Evolutionary conservation across 768 basidiomycete species (phyloP).

Genomic region (Rhizopogon sp.): DNA sequence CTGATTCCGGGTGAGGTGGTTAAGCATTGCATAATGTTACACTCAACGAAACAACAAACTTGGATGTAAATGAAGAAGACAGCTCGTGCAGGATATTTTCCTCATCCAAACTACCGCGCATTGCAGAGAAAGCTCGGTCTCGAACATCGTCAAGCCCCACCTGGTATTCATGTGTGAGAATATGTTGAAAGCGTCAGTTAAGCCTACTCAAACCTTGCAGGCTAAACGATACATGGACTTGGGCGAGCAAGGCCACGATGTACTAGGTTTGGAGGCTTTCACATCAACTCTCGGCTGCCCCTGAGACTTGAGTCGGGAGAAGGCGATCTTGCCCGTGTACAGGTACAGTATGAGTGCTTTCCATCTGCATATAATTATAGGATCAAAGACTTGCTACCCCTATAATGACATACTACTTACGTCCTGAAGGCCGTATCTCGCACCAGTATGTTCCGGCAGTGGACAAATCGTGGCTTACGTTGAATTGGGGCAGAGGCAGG

Average conservation of each 20-base stretch:
- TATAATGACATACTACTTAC: slow-evolving; percentile 8
- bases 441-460: slow-evolving; percentile 18
- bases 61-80: slow-evolving; percentile 12
- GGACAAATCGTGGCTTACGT: slow-evolving; percentile 1
- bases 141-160: slow-evolving; percentile 15
- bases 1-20: not conserved
- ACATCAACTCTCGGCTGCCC: not conserved
- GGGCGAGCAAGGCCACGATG: slow-evolving; percentile 27
- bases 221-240: slow-evolving; percentile 43
- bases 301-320: slow-evolving; percentile 26
- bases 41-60: slow-evolving; percentile 3
- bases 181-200: not conserved
- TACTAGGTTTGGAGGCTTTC: not conserved
- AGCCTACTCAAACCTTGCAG: slow-evolving; percentile 23
- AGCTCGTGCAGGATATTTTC: slow-evolving; percentile 20
- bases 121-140: slow-evolving; percentile 12
- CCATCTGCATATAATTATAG: slow-evolving; percentile 21
- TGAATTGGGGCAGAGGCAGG: not conserved
- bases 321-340: slow-evolving; percentile 30
- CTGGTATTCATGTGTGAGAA: slow-evolving; percentile 1
- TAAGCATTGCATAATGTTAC: no score
- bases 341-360: slow-evolving; percentile 35
- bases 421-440: slow-evolving; percentile 25
- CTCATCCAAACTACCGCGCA: slow-evolving; percentile 13
- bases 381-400: not conserved